phyloP scores from a whole-genome alignment of 2,329 filamentous ascomycete species.

The Fusarium chlamydosporum region DNA sequence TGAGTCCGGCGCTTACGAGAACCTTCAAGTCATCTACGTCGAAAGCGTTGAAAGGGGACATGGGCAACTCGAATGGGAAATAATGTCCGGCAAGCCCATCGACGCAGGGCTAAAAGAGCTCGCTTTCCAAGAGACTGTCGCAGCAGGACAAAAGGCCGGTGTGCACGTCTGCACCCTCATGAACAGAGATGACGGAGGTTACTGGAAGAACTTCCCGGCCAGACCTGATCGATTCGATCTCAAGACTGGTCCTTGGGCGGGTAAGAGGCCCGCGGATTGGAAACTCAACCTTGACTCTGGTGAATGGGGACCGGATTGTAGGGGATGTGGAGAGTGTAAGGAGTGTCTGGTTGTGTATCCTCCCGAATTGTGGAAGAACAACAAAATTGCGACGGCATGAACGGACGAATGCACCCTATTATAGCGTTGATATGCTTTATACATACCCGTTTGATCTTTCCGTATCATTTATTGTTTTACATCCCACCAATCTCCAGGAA shows the following conservation, averaged over 20 bases:
- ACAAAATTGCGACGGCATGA: background rate
- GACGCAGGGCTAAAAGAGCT: background rate
- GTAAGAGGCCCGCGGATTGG: constrained; percentile 30
- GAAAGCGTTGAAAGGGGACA: constrained; percentile 16
- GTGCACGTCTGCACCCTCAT: constrained; percentile 34
- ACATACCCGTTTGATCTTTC: too few species aligned
- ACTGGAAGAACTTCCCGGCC: constrained; percentile 36
- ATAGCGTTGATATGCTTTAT: too few species aligned
- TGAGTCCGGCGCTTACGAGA: background rate
- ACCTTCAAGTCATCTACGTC: constrained; percentile 33
- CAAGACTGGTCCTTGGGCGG: constrained; percentile 20
- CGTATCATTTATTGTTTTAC: too few species aligned
- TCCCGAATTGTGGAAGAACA: constrained; percentile 26
- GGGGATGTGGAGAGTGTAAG: constrained; percentile 32
- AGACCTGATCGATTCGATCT: constrained; percentile 35
- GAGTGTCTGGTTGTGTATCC: constrained; percentile 38
- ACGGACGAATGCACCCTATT: too few species aligned
- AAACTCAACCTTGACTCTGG: constrained; percentile 19
- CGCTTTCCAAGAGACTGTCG: constrained; percentile 19
- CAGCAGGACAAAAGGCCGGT: constrained; percentile 13
- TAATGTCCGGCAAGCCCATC: accelerated
- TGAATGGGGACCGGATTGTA: constrained; percentile 32
- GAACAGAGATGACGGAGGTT: constrained; percentile 18
- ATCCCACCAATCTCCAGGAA: too few species aligned
- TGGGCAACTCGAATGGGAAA: accelerated